Base-by-base conservation (phyloP, 1,284 basidiomycete genomes). In the Omphalotus olearius region DNA sequence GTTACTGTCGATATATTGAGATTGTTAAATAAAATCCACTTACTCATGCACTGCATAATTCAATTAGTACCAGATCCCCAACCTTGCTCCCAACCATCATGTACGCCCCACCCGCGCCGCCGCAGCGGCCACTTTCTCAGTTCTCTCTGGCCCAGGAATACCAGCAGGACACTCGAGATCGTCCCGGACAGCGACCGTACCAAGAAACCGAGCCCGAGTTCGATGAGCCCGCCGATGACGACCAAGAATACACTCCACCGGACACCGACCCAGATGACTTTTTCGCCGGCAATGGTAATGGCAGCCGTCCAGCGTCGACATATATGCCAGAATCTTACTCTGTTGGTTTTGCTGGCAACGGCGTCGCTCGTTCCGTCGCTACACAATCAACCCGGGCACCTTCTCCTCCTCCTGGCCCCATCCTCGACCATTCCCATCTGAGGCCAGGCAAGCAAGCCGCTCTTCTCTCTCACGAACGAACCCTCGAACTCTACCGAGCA, bases 351-450 rank as follows among this genome's bases (percentile, higher is more conserved):
- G 37, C 44, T 38, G 45, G 45, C 6, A 33, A 33, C 26, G 16
- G 17, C 20, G 41, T 61, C 47, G 55, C 44, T 72, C 75, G 1
- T 60, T 70, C 47, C 41, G 47, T 48, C 45, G 66, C 72, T 10
- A 68, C 72, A 6, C 70, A 74, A 50, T 76, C 75, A 20, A 61
- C 74, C 51, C 70, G 75, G 18, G 71, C 77, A 0, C 76, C 80
- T 14, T 82, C 79, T 0, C 82, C 82, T 1, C 72, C 80, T 17
- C 71, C 74, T 13, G 82, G 75, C 6, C 82, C 85, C 45, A 76
- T 95, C 57, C 83, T 95, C 56, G 91, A 95, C 72, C 93, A 96
- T 62, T 93, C 93, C 39, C 96, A 99, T 70, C 82, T 99, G 39
- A 83, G 88, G 36, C 95, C 95, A 16, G 97, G 97, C 43, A 89